These are phyloP conservation scores for Phytophthora melonis DNA, from an alignment of 352 stramenopile species.

Conservation along the genomic window DNA sequence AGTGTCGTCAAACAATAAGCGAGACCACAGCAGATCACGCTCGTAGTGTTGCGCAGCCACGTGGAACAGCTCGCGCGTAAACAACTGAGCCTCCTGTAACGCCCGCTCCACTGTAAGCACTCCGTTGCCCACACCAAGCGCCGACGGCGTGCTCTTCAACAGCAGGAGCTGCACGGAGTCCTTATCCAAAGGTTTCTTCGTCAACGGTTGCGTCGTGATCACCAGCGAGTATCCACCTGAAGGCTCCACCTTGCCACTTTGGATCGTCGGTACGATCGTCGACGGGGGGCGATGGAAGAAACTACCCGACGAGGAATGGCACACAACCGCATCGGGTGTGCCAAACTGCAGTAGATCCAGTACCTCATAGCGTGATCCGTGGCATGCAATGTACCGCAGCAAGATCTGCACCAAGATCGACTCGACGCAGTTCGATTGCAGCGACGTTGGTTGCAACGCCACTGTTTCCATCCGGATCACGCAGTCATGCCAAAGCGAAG, in stretches of 20 bases:
- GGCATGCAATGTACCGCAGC: slow-evolving; percentile 87
- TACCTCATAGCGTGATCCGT: slow-evolving; percentile 83
- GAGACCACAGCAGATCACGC: slow-evolving; percentile 87
- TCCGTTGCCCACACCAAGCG: slow-evolving; percentile 54
- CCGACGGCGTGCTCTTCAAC: slow-evolving; percentile 57
- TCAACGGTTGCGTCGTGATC: slow-evolving; percentile 78
- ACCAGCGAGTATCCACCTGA: slow-evolving; percentile 74
- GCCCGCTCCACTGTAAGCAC: slow-evolving; percentile 70
- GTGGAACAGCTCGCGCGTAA: slow-evolving; percentile 82
- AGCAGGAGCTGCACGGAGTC: slow-evolving; percentile 79
- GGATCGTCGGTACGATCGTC: slow-evolving; percentile 34
- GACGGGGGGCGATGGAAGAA: slow-evolving; percentile 77
- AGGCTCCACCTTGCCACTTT: slow-evolving; percentile 28
- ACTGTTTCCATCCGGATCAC: slow-evolving; percentile 62
- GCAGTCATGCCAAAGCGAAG: slow-evolving; percentile 48
- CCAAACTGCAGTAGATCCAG: slow-evolving; percentile 87
- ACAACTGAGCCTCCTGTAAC: slow-evolving; percentile 80
- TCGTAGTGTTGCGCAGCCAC: slow-evolving; percentile 86
- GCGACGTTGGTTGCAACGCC: slow-evolving; percentile 60
- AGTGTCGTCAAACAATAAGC: slow-evolving; percentile 76
- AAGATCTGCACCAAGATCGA: slow-evolving; percentile 83
- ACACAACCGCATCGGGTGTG: slow-evolving; percentile 84
- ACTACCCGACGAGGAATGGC: slow-evolving; percentile 75
- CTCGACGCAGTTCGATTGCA: slow-evolving; percentile 78
- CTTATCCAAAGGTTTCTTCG: slow-evolving; percentile 57